Evolutionary conservation across 305 asterid genomes (phyloP), one percentile per base, ranked within the genome.

Genomic region (Fraxinus sp.): DNA sequence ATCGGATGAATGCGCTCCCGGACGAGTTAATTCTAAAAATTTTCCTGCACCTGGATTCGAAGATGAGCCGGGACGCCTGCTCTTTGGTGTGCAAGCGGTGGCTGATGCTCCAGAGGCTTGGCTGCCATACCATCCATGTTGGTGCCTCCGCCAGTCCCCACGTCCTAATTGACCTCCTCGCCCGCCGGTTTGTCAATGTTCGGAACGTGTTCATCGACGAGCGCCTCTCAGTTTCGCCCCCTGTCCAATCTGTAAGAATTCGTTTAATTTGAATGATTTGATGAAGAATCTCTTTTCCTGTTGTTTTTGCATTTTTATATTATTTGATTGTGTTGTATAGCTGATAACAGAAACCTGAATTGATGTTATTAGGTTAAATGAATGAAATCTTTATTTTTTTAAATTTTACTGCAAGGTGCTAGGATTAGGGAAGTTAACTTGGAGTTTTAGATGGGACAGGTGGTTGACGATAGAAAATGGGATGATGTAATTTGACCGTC

Each of bases 81-180:
- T 89, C 97, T 2, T 87, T 94, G 59, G 98, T 94, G 32, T 95
- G 98, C 92, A 89, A 92, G 91, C 85, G 97, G 83, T 95, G 98
- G 99, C 97, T 93, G 9, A 71, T 79, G 88, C 97, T 94, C 44
- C 97, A 94, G 89, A 90, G 98, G 59, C 90, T 89, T 70, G 90
- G 94, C 90, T 97, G 97, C 41, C 89, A 88, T 1, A 86, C 93
- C 52, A 84, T 94, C 64, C 94, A 94, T 71, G 87, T 93, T 85
- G 97, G 93, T 83, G 98, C 97, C 22, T 91, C 98, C 44, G 89
- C 90, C 9, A 82, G 87, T 79, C 94, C 97, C 5, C 94, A 90
- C 76, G 52, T 72, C 71, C 88, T 91, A 77, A 88, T 93, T 66
- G 68, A 81, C 81, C 86, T 88, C 80, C 92, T 95, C 41, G 82